Evolutionary conservation across 148 eudicot species (phyloP).

Genomic region (Simmondsia chinensis): DNA sequence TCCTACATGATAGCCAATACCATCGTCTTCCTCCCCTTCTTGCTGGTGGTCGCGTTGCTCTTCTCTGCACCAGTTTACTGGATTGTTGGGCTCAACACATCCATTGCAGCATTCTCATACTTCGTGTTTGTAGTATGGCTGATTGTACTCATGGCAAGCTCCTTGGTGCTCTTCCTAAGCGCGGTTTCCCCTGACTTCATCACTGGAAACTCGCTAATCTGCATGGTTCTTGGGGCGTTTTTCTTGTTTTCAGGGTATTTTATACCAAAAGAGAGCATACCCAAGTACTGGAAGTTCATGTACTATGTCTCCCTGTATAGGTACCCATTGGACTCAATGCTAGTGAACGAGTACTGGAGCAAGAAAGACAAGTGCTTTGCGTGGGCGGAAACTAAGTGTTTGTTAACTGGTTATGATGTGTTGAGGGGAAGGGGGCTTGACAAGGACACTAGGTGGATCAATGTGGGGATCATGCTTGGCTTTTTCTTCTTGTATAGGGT

Average conservation of each 20-base stretch:
- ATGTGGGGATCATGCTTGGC: slow-evolving; percentile 77
- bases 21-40: slow-evolving; percentile 73
- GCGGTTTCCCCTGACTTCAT: slow-evolving; percentile 76
- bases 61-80: slow-evolving; percentile 77
- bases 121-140: slow-evolving; percentile 69
- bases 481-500: slow-evolving; percentile 75
- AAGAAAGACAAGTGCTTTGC: slow-evolving; percentile 57
- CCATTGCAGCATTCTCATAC: slow-evolving; percentile 48
- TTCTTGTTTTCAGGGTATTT: slow-evolving; percentile 89
- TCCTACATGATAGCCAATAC: slow-evolving; percentile 89
- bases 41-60: slow-evolving; percentile 55
- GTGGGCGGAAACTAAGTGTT: slow-evolving; percentile 25
- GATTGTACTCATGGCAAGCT: slow-evolving; percentile 91
- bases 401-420: slow-evolving; percentile 65
- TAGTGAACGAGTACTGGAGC: slow-evolving; percentile 86
- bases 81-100: slow-evolving; percentile 84
- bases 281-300: slow-evolving; percentile 93
- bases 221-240: slow-evolving; percentile 79
- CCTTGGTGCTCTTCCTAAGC: slow-evolving; percentile 78
- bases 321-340: slow-evolving; percentile 72
- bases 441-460: slow-evolving; percentile 73
- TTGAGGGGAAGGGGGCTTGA: slow-evolving; percentile 67
- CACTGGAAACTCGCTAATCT: slow-evolving; percentile 86
- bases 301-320: slow-evolving; percentile 82
- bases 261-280: slow-evolving; percentile 75